Evolutionary conservation across 2,329 filamentous ascomycete genomes (phyloP).

Genomic region (Penicillium paneum): DNA sequence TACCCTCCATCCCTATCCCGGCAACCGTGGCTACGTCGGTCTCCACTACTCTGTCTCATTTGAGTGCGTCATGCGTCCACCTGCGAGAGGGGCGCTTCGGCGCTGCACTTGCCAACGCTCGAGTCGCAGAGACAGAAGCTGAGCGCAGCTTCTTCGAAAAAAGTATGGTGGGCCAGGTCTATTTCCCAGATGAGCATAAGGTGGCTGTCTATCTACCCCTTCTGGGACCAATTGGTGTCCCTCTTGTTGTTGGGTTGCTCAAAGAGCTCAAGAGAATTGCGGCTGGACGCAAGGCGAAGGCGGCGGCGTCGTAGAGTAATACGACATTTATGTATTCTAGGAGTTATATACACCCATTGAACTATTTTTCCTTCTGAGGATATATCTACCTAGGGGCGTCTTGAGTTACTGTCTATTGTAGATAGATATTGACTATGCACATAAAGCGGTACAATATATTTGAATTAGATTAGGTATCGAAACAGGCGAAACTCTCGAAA

Average conservation of each 20-base stretch:
- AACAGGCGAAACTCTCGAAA: not conserved
- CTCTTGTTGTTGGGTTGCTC: slow-evolving; percentile 75
- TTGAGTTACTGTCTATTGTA: not conserved
- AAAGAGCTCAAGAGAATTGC: slow-evolving; percentile 69
- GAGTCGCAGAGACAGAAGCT: slow-evolving; percentile 80
- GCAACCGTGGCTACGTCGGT: slow-evolving; percentile 82
- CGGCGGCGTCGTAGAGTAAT: slow-evolving; percentile 5
- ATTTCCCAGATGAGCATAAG: slow-evolving; percentile 98
- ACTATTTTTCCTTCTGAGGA: not conserved
- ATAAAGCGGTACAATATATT: not conserved
- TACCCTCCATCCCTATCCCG: slow-evolving; percentile 89
- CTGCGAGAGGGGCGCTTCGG: slow-evolving; percentile 62
- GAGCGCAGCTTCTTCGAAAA: slow-evolving; percentile 97
- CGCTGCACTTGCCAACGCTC: slow-evolving; percentile 71
- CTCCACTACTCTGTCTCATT: slow-evolving; percentile 70
- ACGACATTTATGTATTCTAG: slow-evolving; percentile 3
- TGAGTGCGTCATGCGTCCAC: slow-evolving; percentile 71
- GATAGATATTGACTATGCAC: not conserved
- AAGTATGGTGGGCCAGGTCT: slow-evolving; percentile 97
- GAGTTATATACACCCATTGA: slow-evolving; percentile 4
- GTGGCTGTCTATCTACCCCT: slow-evolving; percentile 92
- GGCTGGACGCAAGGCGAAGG: slow-evolving; percentile 30
- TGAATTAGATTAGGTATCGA: not conserved
- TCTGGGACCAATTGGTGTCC: slow-evolving; percentile 85
- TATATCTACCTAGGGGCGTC: not conserved